A percentile compares a stretch with the other conserved stretches of the same genome.
These are phyloP conservation scores for Pseudopyrenochaeta lycopersici DNA, from an alignment of 2,329 filamentous ascomycete genomes.

Conservation along the genomic window DNA sequence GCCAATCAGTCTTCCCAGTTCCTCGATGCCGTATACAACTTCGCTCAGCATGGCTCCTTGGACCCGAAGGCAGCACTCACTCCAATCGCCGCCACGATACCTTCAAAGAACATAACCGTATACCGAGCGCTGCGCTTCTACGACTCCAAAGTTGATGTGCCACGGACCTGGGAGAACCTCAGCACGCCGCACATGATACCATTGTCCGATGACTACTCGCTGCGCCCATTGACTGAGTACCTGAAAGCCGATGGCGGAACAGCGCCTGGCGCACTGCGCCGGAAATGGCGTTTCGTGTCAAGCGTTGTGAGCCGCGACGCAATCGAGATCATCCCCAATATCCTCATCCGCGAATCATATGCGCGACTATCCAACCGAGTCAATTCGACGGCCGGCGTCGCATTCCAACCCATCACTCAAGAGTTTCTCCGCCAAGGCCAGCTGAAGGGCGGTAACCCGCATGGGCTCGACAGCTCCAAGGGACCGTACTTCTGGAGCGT, in stretches of 20 bases:
- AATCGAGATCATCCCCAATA: slow-evolving; percentile 22
- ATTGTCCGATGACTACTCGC: slow-evolving; percentile 19
- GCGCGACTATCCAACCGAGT: slow-evolving; percentile 6
- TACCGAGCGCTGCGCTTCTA: slow-evolving; percentile 30
- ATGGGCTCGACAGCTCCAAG: slow-evolving; percentile 21
- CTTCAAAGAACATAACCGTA: slow-evolving; percentile 15
- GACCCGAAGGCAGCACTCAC: slow-evolving; percentile 31
- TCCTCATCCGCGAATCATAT: slow-evolving; percentile 16
- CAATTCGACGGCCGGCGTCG: slow-evolving; percentile 18
- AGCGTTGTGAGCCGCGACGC: slow-evolving; percentile 22
- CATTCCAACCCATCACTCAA: slow-evolving; percentile 31
- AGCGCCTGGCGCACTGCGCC: slow-evolving; percentile 20
- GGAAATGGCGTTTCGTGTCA: slow-evolving; percentile 25
- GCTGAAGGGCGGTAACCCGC: slow-evolving; percentile 28
- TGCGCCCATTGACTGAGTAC: slow-evolving; percentile 21
- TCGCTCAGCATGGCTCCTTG: slow-evolving; percentile 22
- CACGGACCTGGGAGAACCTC: slow-evolving; percentile 28
- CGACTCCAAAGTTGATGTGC: slow-evolving; percentile 23
- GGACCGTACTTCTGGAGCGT: slow-evolving; percentile 30
- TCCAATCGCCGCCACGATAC: slow-evolving; percentile 23
- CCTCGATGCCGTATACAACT: slow-evolving; percentile 31
- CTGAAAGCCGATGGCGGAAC: slow-evolving; percentile 17
- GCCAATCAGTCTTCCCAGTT: slow-evolving; percentile 19
- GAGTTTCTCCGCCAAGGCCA: slow-evolving; percentile 24
- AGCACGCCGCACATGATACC: slow-evolving; percentile 23